Conservation (phyloP, 2,329 filamentous ascomycete species). For the Rhynchosporium agropyri region DNA sequence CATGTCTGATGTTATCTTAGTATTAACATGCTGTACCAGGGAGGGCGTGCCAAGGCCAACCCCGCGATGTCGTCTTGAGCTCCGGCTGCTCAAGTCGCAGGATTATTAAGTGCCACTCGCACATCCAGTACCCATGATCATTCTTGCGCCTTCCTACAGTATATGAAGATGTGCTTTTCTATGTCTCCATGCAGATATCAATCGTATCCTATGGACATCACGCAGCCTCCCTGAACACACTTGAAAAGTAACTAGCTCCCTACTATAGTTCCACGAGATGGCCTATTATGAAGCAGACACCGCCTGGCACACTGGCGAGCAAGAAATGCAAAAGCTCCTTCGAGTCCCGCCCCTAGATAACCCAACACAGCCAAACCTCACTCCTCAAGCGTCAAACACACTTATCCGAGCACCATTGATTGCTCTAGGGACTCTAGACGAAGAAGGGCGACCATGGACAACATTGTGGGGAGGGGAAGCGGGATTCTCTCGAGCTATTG, state of each 20-base stretch:
- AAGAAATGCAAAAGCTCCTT: conserved; percentile 64
- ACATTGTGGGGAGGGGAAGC: conserved; percentile 75
- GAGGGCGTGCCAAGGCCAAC: conserved; percentile 6
- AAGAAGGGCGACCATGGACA: conserved; percentile 69
- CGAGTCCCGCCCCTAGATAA: conserved; percentile 61
- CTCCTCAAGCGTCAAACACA: conserved; percentile 60
- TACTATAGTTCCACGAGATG: conserved; percentile 19
- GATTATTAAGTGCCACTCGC: conserved; percentile 1
- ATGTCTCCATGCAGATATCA: background rate
- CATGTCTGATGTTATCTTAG: background rate
- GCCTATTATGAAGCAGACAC: conserved; percentile 46
- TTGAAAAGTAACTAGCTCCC: background rate
- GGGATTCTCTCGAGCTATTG: conserved; percentile 67
- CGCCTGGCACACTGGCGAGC: conserved; percentile 68
- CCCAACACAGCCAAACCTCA: conserved; percentile 67
- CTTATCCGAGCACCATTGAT: conserved; percentile 67
- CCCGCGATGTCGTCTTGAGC: conserved; percentile 7
- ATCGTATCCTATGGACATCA: background rate
- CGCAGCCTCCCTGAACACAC: conserved; percentile 6
- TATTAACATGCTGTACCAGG: background rate
- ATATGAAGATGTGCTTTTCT: conserved; percentile 2
- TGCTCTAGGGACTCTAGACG: conserved; percentile 73
- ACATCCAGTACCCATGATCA: too few relatives aligned
- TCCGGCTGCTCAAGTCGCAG: background rate
- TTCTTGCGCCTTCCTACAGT: background rate